phyloP scores from a whole-genome alignment of 805 yeast species.

The Metschnikowia borealis region DNA sequence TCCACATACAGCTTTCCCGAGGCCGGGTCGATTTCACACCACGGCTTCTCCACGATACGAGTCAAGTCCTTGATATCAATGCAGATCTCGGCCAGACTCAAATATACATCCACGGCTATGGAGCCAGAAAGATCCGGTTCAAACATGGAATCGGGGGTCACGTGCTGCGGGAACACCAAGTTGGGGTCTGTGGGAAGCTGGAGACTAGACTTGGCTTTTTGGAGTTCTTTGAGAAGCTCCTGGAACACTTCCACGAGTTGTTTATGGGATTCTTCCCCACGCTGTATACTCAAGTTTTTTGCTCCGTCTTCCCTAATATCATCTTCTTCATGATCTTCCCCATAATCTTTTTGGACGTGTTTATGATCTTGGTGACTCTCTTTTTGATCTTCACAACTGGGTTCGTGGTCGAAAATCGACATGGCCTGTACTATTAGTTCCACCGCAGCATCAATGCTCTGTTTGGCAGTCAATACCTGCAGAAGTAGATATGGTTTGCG shows the following conservation, averaged over 20 bases:
- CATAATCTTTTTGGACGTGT: conserved; percentile 6
- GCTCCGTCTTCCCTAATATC: no score
- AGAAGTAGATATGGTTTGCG: conserved; percentile 35
- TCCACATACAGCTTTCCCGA: conserved; percentile 55
- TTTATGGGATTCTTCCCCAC: conserved; percentile 10
- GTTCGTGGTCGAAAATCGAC: conserved; percentile 14
- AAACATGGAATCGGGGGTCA: conserved; percentile 32
- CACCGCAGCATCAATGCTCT: conserved; percentile 33
- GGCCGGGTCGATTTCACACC: conserved; percentile 49
- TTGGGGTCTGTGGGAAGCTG: conserved; percentile 51
- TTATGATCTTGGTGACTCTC: conserved; percentile 2
- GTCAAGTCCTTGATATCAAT: conserved; percentile 54
- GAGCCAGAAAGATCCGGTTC: conserved; percentile 46
- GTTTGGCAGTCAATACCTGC: conserved; percentile 47
- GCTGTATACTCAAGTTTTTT: not conserved
- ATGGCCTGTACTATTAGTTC: conserved; percentile 24
- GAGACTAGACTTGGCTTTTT: conserved; percentile 22
- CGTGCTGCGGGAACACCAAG: conserved; percentile 56
- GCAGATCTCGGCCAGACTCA: conserved; percentile 59
- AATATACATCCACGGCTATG: conserved; percentile 53
- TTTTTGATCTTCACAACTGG: not conserved
- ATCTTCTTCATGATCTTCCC: not conserved
- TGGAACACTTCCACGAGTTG: conserved; percentile 24
- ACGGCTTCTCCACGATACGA: conserved; percentile 53
- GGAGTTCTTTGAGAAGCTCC: conserved; percentile 22